Evolutionary conservation across 2,329 filamentous ascomycete species (phyloP), one percentile per base, ranked within the genome.

Genomic region (Raffaelea deltoideospora): DNA sequence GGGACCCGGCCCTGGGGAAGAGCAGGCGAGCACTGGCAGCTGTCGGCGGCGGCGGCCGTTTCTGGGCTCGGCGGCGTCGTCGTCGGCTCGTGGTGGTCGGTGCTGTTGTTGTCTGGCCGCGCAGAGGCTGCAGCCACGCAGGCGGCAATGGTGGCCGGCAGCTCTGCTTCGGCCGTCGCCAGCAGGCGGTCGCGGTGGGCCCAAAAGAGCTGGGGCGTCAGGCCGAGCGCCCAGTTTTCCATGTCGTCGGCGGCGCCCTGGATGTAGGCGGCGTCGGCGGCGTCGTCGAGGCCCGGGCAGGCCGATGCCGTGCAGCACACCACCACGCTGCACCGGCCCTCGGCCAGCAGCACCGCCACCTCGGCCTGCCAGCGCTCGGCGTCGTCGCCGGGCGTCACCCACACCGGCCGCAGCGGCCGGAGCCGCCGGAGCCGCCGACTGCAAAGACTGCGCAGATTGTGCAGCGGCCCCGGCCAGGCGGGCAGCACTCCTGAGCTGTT

Each of bases 241-340:
- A 81, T 84, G 53, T 98, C 90, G 55, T 98, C 90, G 3, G 81
- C 90, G 1, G 88, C 88, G 35, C 90, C 90, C 57, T 96, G 90
- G 41, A 98, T 79, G 51, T 98, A 98, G 24, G n/a, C 10, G 54
- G 96, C 88, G 2, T 79, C 87, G 1, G 86, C 87, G 34, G 88
- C 87, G 56, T 95, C 87, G 40, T 96, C 79, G 50, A 95, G 96
- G 6, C 76, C 77, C 3, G 69, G 72, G 31, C 46, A 48, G 10
- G 42, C 79, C 2, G 85, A 94, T 11, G 85, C 80, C 1, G 86
- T 95, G 52, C 84, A 90, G 50, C 90, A 82, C 18, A 96, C 69
- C 3, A 96, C 61, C 0, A 83, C 75, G 47, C 81, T 67, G 49
- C 73, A 84, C 10, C 69, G 64, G 1, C 65, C 57, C n/a, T n/a